A percentile compares a stretch with the other conserved stretches of the same genome.
phyloP scores from a whole-genome alignment of 2,329 filamentous ascomycete genomes.

The Lachnellula cervina region DNA sequence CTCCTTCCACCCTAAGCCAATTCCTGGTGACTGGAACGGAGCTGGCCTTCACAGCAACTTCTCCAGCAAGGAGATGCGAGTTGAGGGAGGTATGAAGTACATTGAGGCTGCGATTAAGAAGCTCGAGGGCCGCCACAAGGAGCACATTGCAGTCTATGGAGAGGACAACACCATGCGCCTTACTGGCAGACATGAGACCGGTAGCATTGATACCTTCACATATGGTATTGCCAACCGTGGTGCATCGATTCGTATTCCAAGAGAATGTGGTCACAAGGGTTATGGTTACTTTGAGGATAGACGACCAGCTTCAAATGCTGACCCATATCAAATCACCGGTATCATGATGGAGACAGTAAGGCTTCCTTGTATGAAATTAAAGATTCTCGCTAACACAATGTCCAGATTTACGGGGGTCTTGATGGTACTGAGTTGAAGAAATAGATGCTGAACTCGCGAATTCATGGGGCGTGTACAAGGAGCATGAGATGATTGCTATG shows the following conservation, averaged over 20 bases:
- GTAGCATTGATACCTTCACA: conserved; percentile 85
- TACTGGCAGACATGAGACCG: conserved; percentile 91
- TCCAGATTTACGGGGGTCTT: conserved; percentile 29
- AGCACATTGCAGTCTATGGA: conserved; percentile 91
- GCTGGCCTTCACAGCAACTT: conserved; percentile 92
- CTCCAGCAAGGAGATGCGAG: conserved; percentile 82
- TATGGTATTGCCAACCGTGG: conserved; percentile 96
- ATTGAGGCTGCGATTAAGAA: conserved; percentile 87
- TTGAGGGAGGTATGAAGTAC: conserved; percentile 88
- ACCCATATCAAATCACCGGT: conserved; percentile 67
- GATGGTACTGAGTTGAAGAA: conserved; percentile 20
- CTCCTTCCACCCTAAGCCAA: conserved; percentile 92
- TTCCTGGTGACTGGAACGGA: conserved; percentile 95
- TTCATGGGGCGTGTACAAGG: conserved; percentile 17
- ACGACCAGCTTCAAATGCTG: conserved; percentile 77
- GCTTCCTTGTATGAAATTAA: not conserved
- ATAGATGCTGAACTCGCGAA: conserved; percentile 9
- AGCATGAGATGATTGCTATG: conserved; percentile 9
- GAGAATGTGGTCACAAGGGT: conserved; percentile 77
- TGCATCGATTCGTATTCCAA: conserved; percentile 84
- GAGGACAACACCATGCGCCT: conserved; percentile 94
- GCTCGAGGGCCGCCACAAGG: conserved; percentile 69
- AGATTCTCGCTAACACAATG: conserved; percentile 13
- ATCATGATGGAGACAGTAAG: conserved; percentile 35
- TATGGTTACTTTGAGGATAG: conserved; percentile 93